Conservation (phyloP, 2,329 filamentous ascomycete genomes). For the Sporothrix protearum region DNA sequence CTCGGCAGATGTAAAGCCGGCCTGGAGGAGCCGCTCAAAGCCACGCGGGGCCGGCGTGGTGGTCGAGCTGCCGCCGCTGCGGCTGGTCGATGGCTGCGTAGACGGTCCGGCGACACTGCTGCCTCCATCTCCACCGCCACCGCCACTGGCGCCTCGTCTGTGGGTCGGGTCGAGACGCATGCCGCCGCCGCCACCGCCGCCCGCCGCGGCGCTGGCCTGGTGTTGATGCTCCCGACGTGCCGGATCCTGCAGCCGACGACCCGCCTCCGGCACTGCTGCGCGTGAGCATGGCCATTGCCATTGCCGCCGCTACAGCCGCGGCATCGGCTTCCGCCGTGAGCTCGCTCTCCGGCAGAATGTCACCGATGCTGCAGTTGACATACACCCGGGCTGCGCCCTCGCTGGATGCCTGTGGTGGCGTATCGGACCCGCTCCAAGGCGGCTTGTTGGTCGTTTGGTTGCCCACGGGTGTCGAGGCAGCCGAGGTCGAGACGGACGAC, state of each 20-base stretch:
- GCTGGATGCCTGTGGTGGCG: neutral
- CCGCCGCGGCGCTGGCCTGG: neutral
- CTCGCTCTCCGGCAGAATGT: constrained; percentile 64
- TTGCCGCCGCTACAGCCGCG: constrained; percentile 33
- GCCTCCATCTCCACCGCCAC: neutral
- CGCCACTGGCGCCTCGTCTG: constrained; percentile 5
- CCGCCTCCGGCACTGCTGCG: neutral
- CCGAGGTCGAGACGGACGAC: constrained; percentile 29
- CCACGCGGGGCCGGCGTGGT: constrained; percentile 63
- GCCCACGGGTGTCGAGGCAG: constrained; percentile 26
- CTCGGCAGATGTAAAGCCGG: constrained; percentile 79
- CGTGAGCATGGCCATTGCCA: neutral
- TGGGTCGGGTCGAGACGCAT: constrained; percentile 16
- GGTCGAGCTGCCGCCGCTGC: constrained; percentile 17
- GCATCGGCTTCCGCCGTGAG: constrained; percentile 58
- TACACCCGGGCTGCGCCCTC: constrained; percentile 65
- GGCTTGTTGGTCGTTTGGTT: neutral
- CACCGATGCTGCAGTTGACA: constrained; percentile 89
- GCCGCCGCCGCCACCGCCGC: neutral
- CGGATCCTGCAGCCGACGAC: neutral
- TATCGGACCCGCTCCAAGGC: neutral
- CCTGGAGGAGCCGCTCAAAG: constrained; percentile 78
- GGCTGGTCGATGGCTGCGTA: neutral
- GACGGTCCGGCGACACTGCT: neutral
- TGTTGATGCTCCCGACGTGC: neutral